Conservation (phyloP, 1,139 yeast species). For the Arxiozyma bovina region DNA sequence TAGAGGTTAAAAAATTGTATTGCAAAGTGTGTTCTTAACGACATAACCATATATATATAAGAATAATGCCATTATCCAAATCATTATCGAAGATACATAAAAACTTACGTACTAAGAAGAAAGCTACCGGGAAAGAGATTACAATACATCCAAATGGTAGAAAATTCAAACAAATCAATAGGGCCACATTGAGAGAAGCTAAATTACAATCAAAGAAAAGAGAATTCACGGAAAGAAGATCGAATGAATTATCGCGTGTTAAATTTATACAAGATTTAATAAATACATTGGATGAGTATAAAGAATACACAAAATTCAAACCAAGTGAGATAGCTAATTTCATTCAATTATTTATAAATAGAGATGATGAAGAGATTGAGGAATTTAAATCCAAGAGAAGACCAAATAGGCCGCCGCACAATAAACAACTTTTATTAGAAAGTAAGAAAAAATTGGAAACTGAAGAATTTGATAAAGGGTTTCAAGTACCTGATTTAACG, state of each 20-base stretch:
- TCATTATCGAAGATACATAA: conserved; percentile 65
- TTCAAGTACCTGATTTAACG: conserved; percentile 62
- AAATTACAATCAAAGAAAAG: conserved; percentile 54
- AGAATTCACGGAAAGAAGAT: conserved; percentile 49
- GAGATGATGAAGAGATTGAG: conserved; percentile 67
- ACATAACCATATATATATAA: neutral
- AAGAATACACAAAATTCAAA: conserved; percentile 38
- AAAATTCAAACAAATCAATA: conserved; percentile 70
- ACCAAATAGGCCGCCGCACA: conserved; percentile 78
- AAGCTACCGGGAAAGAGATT: conserved; percentile 37
- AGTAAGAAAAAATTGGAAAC: conserved; percentile 52
- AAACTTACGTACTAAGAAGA: conserved; percentile 33
- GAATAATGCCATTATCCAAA: conserved; percentile 67
- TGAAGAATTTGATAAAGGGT: conserved; percentile 60
- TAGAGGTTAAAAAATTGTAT: neutral
- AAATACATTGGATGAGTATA: conserved; percentile 35
- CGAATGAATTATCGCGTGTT: conserved; percentile 47
- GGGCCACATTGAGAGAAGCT: conserved; percentile 78
- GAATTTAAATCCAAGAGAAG: conserved; percentile 53
- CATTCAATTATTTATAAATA: conserved; percentile 52
- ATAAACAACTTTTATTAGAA: conserved; percentile 59
- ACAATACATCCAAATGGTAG: conserved; percentile 81
- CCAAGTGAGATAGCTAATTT: conserved; percentile 52
- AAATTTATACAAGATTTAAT: conserved; percentile 60
- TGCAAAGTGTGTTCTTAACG: neutral